A percentile compares a stretch with the other conserved stretches of the same genome.
These are phyloP conservation scores for Leishmania gerbilli DNA, from an alignment of 208 protist species.

Conservation along the genomic window DNA sequence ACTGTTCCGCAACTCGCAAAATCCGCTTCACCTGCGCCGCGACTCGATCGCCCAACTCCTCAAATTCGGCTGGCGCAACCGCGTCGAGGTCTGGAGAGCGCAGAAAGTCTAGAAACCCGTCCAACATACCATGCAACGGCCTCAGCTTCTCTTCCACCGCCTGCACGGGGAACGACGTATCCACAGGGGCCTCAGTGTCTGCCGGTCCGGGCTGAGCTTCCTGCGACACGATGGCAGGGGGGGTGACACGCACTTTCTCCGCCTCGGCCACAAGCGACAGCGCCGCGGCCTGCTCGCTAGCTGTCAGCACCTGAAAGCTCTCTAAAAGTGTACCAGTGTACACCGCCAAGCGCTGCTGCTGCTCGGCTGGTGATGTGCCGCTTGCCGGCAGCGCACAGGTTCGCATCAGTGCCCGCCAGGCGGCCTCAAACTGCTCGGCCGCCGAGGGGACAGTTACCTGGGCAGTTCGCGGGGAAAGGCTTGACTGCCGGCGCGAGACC, in stretches of 20 bases:
- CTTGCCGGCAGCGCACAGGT: constrained; percentile 11
- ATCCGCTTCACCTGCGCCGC: constrained; percentile 51
- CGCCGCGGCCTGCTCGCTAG: constrained; percentile 37
- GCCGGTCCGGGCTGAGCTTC: not conserved
- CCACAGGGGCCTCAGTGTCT: not conserved
- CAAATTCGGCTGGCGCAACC: constrained; percentile 31
- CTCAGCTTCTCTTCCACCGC: constrained; percentile 20
- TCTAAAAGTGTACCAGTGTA: constrained; percentile 47
- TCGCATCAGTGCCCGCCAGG: constrained; percentile 25
- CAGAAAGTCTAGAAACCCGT: constrained; percentile 60
- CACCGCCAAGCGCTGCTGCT: constrained; percentile 34
- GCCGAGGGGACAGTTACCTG: not conserved
- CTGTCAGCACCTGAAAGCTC: constrained; percentile 44
- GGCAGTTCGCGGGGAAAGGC: not conserved
- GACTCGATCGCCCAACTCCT: constrained; percentile 37
- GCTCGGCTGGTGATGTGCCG: constrained; percentile 20
- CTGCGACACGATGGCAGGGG: not conserved
- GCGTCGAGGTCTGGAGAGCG: constrained; percentile 33
- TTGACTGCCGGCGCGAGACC: constrained; percentile 11
- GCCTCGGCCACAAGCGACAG: constrained; percentile 44
- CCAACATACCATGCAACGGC: constrained; percentile 64
- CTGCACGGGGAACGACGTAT: not conserved
- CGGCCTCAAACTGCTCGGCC: constrained; percentile 23
- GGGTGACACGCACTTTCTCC: not conserved
- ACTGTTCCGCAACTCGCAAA: constrained; percentile 31